Evolutionary conservation across 2,329 filamentous ascomycete species (phyloP), one percentile per base, ranked within the genome.

Genomic region (Monosporascus sp.): DNA sequence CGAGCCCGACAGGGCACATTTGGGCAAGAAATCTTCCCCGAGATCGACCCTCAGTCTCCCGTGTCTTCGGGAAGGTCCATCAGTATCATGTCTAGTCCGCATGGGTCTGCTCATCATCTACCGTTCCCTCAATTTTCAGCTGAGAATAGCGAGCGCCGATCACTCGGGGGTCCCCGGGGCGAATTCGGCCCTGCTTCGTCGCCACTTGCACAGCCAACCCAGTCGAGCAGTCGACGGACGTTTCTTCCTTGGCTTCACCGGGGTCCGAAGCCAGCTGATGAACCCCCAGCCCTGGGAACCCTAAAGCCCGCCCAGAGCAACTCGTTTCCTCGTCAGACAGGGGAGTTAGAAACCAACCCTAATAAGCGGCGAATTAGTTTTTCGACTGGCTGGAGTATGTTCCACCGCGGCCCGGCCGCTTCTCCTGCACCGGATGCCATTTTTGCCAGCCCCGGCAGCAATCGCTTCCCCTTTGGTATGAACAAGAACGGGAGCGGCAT

Each of bases 261-360:
- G 44, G 79, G 80, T 25, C 74, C 80, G 5, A 90, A 90, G 68
- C 77, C 77, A 0, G 64, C 78, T 6, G 78, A 81, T 8, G 80
- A 81, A 31, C 78, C 83, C 0, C 85, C 85, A 6, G 75, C 80
- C 1, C 70, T 91, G 7, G 89, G 89, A 1, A 84, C 80, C 20
- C 72, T 92, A 15, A 89, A 89, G 63, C 72, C 81, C 31, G 80
- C 82, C 0, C 88, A 93, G 65, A 91, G 88, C 62, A 88, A 90
- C 64, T 93, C 89, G 0, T 83, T 94, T 59, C 89, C 89, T 6
- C 75, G 81, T 18, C 78, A 79, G 55, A 71, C 71, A 55, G 88
- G 81, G 22, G 83, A 84, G 14, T 68, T 67, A 60, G 86, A 79
- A 63, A 72, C 65, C 57, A 70, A 71, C 66, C 75, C 63, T 56